phyloP scores from a whole-genome alignment of 176 grass and related monocot genomes.

The Bolboschoenus planiculmis region DNA sequence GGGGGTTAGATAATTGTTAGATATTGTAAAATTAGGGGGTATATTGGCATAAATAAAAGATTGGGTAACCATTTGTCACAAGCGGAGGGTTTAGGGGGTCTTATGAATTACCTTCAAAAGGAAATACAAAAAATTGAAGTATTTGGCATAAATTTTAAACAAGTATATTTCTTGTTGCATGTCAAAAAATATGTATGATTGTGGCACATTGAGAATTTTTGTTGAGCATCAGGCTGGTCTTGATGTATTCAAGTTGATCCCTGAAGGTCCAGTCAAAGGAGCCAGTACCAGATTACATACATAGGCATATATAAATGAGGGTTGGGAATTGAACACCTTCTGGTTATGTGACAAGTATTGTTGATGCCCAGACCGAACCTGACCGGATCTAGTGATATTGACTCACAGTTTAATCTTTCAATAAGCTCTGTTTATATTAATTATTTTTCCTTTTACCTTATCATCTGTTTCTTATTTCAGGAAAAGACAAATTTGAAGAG shows the following conservation, averaged over 20 bases:
- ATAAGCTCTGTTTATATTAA: slow-evolving; percentile 6
- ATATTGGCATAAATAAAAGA: no score
- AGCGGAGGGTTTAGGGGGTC: no score
- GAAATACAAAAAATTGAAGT: no score
- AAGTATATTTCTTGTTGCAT: no score
- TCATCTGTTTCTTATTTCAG: slow-evolving; percentile 17
- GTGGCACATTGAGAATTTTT: not conserved
- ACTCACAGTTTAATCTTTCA: not conserved
- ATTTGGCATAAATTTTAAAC: no score
- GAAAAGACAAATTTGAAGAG: slow-evolving; percentile 37
- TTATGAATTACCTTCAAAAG: no score
- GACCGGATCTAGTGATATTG: not conserved
- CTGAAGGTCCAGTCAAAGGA: not conserved
- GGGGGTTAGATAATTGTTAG: no score
- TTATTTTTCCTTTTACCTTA: not conserved
- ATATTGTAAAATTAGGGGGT: no score
- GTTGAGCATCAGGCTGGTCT: not conserved
- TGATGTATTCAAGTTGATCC: not conserved
- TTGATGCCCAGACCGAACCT: not conserved
- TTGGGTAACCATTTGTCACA: no score
- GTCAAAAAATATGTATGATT: not conserved
- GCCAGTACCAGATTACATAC: not conserved
- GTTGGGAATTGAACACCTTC: not conserved
- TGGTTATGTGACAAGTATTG: not conserved
- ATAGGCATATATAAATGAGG: not conserved